Percentiles rank a stretch among this genome's conserved stretches.
These are phyloP conservation scores for Clitocybe nebularis DNA, from an alignment of 1,284 basidiomycete genomes.

Conservation along the genomic window DNA sequence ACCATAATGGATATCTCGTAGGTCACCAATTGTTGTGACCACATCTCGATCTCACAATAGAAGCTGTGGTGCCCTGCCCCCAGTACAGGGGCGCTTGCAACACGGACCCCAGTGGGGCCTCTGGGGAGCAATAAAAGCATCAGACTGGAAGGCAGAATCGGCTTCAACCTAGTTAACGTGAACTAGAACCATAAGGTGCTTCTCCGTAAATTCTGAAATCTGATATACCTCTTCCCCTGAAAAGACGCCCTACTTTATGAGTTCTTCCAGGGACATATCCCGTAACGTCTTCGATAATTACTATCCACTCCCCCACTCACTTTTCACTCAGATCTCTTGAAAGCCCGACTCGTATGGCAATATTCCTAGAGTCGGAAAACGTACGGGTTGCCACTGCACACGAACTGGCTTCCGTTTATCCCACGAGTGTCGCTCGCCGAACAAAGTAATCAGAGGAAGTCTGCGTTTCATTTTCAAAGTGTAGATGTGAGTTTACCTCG, in stretches of 20 bases:
- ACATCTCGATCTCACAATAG: too few relatives aligned
- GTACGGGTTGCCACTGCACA: conserved; percentile 17
- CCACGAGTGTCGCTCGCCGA: conserved; percentile 8
- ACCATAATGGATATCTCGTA: too few relatives aligned
- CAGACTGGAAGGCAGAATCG: too few relatives aligned
- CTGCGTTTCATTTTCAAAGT: conserved; percentile 16
- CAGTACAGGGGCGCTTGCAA: too few relatives aligned
- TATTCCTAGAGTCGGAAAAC: conserved; percentile 9
- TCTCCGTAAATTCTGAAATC: conserved; percentile 5
- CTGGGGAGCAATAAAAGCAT: too few relatives aligned
- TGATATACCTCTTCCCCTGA: conserved; percentile 11
- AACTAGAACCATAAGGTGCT: conserved; percentile 10
- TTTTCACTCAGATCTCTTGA: conserved; percentile 7
- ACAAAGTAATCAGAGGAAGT: conserved; percentile 11
- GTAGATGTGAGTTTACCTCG: conserved; percentile 12
- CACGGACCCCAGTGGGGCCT: too few relatives aligned
- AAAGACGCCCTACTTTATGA: conserved; percentile 8
- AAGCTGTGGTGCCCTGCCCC: too few relatives aligned
- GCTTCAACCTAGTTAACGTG: too few relatives aligned
- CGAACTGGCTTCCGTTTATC: conserved; percentile 13
- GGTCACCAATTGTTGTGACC: too few relatives aligned
- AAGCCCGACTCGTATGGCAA: conserved; percentile 16
- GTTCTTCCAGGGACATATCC: conserved; percentile 3
- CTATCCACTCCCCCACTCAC: conserved; percentile 14
- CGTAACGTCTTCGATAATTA: conserved; percentile 17